These are phyloP conservation scores for Carex cristatella DNA, from an alignment of 176 grass and related monocot species.

Conservation along the genomic window DNA sequence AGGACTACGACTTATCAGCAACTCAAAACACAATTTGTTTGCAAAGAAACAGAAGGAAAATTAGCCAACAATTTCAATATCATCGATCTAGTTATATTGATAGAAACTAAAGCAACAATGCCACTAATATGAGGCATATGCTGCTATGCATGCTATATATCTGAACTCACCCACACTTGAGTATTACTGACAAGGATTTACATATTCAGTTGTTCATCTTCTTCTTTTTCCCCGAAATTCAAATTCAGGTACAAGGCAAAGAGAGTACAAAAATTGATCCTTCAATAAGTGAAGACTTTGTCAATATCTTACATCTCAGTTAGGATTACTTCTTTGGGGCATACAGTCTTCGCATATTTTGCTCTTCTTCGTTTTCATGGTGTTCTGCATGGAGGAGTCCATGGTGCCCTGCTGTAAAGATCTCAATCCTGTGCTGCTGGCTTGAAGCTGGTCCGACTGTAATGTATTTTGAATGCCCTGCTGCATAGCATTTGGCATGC, in stretches of 20 bases:
- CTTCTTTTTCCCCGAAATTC: background rate
- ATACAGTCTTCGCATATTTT: background rate
- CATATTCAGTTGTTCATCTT: background rate
- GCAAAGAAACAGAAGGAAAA: background rate
- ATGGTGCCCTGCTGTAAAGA: conserved; percentile 56
- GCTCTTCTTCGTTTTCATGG: background rate
- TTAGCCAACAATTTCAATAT: background rate
- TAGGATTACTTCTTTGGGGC: background rate
- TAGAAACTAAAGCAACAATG: background rate
- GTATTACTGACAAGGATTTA: background rate
- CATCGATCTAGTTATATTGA: background rate
- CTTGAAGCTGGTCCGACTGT: conserved; percentile 44
- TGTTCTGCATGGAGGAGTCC: conserved; percentile 10
- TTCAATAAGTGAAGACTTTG: background rate
- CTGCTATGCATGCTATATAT: background rate
- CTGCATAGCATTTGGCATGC: conserved; percentile 39
- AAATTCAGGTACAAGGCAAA: background rate
- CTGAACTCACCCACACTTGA: background rate
- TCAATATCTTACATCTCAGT: background rate
- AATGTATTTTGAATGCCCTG: conserved; percentile 50
- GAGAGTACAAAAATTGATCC: background rate
- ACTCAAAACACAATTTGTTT: background rate
- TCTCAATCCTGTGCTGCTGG: conserved; percentile 50
- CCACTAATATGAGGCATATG: background rate
- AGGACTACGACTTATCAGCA: background rate